These are phyloP conservation scores for Chytriomyces sp. DNA, from an alignment of 192 early-diverging fungal genomes.

Conservation along the genomic window DNA sequence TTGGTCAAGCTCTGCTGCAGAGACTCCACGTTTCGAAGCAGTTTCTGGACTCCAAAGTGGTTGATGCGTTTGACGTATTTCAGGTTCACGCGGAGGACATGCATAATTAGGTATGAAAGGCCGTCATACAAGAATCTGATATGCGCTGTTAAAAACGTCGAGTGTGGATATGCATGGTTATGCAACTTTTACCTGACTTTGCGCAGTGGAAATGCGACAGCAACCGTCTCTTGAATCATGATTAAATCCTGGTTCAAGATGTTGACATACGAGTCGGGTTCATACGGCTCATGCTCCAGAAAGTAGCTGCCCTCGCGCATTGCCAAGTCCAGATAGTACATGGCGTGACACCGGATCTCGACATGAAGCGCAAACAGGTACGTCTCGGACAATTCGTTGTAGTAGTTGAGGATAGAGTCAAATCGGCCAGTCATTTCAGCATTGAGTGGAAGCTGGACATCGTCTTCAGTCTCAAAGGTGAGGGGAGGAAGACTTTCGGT, in stretches of 20 bases:
- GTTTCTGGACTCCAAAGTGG: conserved; percentile 71
- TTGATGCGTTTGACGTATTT: conserved; percentile 71
- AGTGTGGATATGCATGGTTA: no score
- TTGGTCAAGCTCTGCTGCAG: conserved; percentile 89
- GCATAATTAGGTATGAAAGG: conserved; percentile 74
- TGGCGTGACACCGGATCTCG: conserved; percentile 82
- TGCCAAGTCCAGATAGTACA: conserved; percentile 88
- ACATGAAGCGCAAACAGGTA: conserved; percentile 82
- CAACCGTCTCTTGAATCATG: conserved; percentile 74
- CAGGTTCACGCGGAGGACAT: conserved; percentile 70
- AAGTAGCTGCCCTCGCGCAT: conserved; percentile 87
- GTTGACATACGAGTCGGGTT: conserved; percentile 89
- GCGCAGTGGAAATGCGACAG: conserved; percentile 61
- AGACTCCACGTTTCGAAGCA: conserved; percentile 82
- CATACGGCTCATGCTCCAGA: conserved; percentile 74
- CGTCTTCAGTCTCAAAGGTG: conserved; percentile 37
- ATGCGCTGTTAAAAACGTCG: no score
- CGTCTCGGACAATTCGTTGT: conserved; percentile 75
- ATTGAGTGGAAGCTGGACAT: conserved; percentile 48
- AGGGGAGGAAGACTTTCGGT: conserved; percentile 42
- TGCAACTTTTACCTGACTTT: conserved; percentile 60
- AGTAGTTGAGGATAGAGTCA: conserved; percentile 55
- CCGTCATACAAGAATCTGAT: conserved; percentile 83
- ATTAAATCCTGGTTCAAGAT: conserved; percentile 82
- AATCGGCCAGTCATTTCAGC: conserved; percentile 54